Evolutionary conservation across 345 rosid species (phyloP).

Genomic region (Pseudoturritis turrita): DNA sequence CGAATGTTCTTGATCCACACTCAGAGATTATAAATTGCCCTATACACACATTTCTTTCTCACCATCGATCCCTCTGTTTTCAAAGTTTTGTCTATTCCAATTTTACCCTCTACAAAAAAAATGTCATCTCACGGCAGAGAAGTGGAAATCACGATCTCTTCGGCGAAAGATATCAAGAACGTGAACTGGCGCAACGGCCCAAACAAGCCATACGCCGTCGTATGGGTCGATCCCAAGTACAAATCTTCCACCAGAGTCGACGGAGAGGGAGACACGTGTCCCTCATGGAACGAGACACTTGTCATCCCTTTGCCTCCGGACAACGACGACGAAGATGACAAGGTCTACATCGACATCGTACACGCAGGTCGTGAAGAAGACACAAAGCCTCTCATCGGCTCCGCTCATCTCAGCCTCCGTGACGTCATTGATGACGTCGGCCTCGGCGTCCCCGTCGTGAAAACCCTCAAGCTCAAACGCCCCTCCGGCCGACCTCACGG

Average conservation of each 20-base stretch:
- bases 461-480: slow-evolving; percentile 60
- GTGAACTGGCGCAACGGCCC: slow-evolving; percentile 87
- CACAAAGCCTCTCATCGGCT: slow-evolving; percentile 80
- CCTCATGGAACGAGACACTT: slow-evolving; percentile 62
- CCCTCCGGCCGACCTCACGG: slow-evolving; percentile 95
- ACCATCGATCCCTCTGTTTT: background rate
- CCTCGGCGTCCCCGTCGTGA: slow-evolving; percentile 32
- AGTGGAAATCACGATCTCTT: slow-evolving; percentile 48
- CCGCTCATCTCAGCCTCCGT: slow-evolving; percentile 51
- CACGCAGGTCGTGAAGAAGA: slow-evolving; percentile 63
- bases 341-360: slow-evolving; percentile 59
- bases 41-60: background rate
- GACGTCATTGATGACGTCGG: slow-evolving; percentile 65
- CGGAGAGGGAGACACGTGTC: slow-evolving; percentile 56
- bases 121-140: slow-evolving; percentile 32
- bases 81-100: background rate
- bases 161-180: slow-evolving; percentile 74
- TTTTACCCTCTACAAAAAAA: background rate
- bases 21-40: background rate
- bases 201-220: slow-evolving; percentile 58
- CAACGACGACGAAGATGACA: slow-evolving; percentile 27
- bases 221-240: slow-evolving; percentile 57
- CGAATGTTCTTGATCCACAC: slow-evolving; percentile 3
- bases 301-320: slow-evolving; percentile 38
- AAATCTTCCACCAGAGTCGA: slow-evolving; percentile 63